Base-by-base conservation (phyloP, 306 rosid species). In the Cyclanthera cordifolia region DNA sequence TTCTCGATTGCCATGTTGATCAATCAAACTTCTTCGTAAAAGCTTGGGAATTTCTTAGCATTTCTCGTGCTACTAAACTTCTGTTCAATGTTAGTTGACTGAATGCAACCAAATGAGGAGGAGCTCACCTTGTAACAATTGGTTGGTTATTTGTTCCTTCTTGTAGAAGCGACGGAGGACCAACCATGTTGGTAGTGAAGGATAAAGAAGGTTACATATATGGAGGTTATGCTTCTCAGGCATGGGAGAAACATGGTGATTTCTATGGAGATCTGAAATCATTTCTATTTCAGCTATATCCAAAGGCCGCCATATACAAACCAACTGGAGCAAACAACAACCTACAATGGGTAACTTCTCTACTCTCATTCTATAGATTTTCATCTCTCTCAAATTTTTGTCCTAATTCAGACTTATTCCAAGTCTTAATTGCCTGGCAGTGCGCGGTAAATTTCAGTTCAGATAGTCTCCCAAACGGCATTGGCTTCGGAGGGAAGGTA, bases 181-280 rank as follows among this genome's bases (percentile, higher is more conserved):
- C 98, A 5, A 89, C 95, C 2, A 79, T 93, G 49, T 76, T 93
- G 69, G 80, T 93, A 41, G 77, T 93, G 67, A 89, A 84, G 82
- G 98, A 93, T 73, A 82, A 75, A 76, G 91, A 89, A 16, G 96
- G 96, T 51, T 79, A 71, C 70, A 54, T 93, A 63, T 93, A 89
- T 56, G 98, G 98, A 80, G 98, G 95, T 47, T 87, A 87, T 77
- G 96, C 94, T 74, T 93, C 98, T 70, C 95, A 89, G 73, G 80
- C 85, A 19, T 93, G 95, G 96, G 96, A 84, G 77, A 81, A 91
- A 75, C 98, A 87, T 72, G 90, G 95, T 51, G 95, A 83, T 59
- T 93, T 89, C 80, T 93, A 80, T 58, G 98, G 98, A 39, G 96
- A 93, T 74, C 65, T 93, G 91, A 93, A 89, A 74, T 77, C 85